phyloP scores from a whole-genome alignment of 805 yeast genomes.

The Metschnikowia sp. region DNA sequence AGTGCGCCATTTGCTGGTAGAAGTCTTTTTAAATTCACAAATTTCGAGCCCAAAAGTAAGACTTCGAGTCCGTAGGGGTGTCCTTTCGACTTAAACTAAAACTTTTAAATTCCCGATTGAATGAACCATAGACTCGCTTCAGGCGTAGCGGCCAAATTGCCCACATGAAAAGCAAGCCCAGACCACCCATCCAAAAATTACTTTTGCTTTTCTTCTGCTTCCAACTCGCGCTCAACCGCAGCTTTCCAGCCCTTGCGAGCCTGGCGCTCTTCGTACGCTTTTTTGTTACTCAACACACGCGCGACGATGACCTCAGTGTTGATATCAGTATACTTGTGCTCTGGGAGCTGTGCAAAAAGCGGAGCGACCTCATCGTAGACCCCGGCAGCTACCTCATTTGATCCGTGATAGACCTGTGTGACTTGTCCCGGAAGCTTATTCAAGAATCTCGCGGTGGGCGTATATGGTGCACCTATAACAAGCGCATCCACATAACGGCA shows the following conservation, averaged over 20 bases:
- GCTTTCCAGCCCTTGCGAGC: constrained; percentile 80
- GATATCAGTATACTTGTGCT: constrained; percentile 61
- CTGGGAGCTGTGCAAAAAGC: constrained; percentile 41
- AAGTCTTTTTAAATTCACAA: no score
- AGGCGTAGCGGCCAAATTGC: no score
- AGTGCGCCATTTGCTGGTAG: no score
- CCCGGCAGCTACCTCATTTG: constrained; percentile 37
- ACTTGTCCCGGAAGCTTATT: constrained; percentile 37
- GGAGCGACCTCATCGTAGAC: constrained; percentile 36
- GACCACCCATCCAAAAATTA: not conserved
- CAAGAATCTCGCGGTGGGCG: constrained; percentile 42
- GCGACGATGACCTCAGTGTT: constrained; percentile 68
- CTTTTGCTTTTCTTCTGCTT: constrained; percentile 18
- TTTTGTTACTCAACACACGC: constrained; percentile 67
- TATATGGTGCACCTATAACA: constrained; percentile 65
- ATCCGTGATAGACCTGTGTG: constrained; percentile 54
- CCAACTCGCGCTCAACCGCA: constrained; percentile 37
- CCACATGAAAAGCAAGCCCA: no score
- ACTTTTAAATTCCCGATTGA: no score
- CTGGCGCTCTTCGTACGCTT: constrained; percentile 82
- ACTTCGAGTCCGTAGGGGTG: no score
- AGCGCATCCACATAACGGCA: constrained; percentile 81
- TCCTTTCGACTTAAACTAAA: no score
- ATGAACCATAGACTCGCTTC: no score
- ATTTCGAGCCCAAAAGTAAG: no score